Conservation (phyloP, 2,329 filamentous ascomycete species). For the Meredithiella fracta region DNA sequence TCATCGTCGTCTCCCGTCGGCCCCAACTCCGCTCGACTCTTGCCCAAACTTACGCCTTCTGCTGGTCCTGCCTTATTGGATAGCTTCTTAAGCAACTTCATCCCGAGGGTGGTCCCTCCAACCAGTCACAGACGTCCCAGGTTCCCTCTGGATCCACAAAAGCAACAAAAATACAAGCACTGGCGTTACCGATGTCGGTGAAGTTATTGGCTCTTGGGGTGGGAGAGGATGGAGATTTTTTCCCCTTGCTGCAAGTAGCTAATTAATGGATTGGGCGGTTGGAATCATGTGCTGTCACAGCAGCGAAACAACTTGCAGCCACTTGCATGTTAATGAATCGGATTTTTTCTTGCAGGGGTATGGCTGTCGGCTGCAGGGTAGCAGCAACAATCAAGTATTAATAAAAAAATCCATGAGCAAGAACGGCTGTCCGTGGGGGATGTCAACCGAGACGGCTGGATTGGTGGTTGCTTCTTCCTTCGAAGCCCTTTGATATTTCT, state of each 20-base stretch:
- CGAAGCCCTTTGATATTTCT: conserved; percentile 5
- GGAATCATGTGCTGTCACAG: neutral
- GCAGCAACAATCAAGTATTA: neutral
- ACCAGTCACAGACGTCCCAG: conserved; percentile 8
- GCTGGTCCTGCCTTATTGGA: too few species aligned
- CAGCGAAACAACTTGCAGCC: neutral
- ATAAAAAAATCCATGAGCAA: conserved; percentile 11
- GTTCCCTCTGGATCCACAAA: conserved; percentile 12
- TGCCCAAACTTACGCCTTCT: neutral
- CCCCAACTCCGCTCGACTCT: neutral
- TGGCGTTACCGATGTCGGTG: conserved; percentile 14
- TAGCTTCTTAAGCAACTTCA: neutral
- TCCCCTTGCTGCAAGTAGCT: neutral
- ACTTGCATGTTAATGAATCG: neutral
- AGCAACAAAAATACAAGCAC: conserved; percentile 5
- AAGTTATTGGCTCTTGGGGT: neutral
- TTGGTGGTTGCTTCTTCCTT: conserved; percentile 7
- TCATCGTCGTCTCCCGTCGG: neutral
- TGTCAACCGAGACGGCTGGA: neutral
- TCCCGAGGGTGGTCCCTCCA: neutral
- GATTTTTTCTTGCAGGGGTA: neutral
- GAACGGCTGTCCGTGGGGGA: neutral
- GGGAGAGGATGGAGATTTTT: neutral
- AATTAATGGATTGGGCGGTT: neutral
- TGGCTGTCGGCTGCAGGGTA: too few species aligned